Evolutionary conservation across 306 rosid species (phyloP).

Genomic region (Amphicarpaea edgeworthii): DNA sequence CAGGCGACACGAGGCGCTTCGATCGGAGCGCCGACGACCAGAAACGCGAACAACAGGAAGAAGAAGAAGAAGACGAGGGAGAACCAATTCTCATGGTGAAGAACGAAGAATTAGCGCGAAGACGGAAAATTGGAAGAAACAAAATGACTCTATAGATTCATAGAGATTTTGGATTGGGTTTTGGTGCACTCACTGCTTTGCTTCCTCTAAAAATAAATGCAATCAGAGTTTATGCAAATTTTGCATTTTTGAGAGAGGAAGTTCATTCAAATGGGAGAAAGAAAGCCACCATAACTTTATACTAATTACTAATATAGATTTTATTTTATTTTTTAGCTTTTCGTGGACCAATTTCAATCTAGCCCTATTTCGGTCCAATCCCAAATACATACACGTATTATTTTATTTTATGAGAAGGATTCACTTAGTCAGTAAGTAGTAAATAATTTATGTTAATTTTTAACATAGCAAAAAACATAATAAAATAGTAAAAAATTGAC

Average conservation of each 20-base stretch:
- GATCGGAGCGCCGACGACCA: slow-evolving; percentile 81
- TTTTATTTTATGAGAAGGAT: too few species aligned
- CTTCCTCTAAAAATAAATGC: not conserved
- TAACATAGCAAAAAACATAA: not conserved
- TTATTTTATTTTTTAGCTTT: too few species aligned
- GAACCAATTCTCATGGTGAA: slow-evolving; percentile 50
- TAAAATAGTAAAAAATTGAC: not conserved
- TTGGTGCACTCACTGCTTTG: slow-evolving; percentile 8
- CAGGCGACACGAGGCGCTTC: slow-evolving; percentile 60
- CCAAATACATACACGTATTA: too few species aligned
- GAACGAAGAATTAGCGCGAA: not conserved
- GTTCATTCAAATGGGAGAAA: not conserved
- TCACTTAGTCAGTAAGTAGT: too few species aligned
- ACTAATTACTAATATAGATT: too few species aligned
- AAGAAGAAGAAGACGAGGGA: slow-evolving; percentile 42
- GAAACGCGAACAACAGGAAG: slow-evolving; percentile 62
- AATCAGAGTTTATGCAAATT: not conserved
- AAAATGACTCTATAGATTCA: not conserved
- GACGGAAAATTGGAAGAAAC: not conserved
- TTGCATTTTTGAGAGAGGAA: not conserved
- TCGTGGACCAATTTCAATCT: too few species aligned
- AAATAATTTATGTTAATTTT: too few species aligned
- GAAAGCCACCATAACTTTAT: not conserved
- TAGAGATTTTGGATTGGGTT: not conserved
- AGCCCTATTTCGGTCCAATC: too few species aligned